Conservation (phyloP, 176 grass and related monocot species). For the Oryza punctata region DNA sequence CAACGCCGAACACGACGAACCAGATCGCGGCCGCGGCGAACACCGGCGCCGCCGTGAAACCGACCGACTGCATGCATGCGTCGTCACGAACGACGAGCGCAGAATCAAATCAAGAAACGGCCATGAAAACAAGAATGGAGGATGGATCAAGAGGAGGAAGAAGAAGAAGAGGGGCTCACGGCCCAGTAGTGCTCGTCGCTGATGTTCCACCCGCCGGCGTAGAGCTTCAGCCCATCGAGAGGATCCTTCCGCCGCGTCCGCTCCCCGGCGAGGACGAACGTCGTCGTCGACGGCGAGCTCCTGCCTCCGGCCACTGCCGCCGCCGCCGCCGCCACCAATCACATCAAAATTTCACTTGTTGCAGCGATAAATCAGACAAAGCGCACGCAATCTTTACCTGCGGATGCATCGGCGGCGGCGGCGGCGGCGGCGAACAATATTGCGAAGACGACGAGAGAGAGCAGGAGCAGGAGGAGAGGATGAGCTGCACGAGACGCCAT, state of each 20-base stretch:
- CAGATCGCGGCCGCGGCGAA: slow-evolving; percentile 62
- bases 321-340: background rate
- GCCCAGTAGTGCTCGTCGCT: slow-evolving; percentile 83
- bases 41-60: slow-evolving; percentile 68
- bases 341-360: background rate
- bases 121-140: background rate
- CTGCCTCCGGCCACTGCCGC: background rate
- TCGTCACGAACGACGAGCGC: background rate
- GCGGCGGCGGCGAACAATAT: background rate
- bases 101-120: background rate
- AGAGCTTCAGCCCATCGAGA: slow-evolving; percentile 58
- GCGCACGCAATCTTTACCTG: background rate
- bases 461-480: background rate
- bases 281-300: slow-evolving; percentile 46
- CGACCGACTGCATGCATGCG: slow-evolving; percentile 59
- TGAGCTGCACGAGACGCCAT: background rate
- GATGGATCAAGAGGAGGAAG: background rate
- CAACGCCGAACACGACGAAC: slow-evolving; percentile 65
- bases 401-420: background rate
- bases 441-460: slow-evolving; percentile 1
- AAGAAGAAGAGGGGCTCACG: slow-evolving; percentile 33
- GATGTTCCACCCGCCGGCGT: slow-evolving; percentile 90
- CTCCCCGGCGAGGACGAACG: slow-evolving; percentile 63
- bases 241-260: slow-evolving; percentile 82
- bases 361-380: background rate